Evolutionary conservation across 257 asterid genomes (phyloP), one percentile per base, ranked within the genome.

Genomic region (Nicotiana benthamiana): DNA sequence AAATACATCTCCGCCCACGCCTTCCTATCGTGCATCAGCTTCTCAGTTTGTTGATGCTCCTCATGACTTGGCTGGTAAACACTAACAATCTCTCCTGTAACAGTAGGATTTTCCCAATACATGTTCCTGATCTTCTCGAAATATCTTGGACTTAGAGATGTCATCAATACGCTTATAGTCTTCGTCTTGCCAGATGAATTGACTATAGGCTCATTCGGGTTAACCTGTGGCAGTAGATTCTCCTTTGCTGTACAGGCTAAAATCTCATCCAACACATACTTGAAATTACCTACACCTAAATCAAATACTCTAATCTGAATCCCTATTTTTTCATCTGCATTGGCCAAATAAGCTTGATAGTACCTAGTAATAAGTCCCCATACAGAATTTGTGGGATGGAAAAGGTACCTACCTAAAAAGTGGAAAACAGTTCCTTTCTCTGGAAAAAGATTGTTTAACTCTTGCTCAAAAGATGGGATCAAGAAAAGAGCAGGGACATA

Each of bases 1-100:
- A 94, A 82, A 76, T 94, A 94, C 83, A 94, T 94, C 66, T 94
- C 97, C 0, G 97, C 95, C 97, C 89, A 94, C 2, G 95, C 97
- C 83, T 90, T 92, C 18, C 87, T 82, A 28, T 91, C 87, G 66
- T 92, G 97, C 80, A 82, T 80, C 15, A 83, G 77, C 54, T 90
- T 90, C 82, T 89, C 91, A 0, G 86, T 89, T 78, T 87, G 91
- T 64, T 91, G 96, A 32, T 84, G 75, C 46, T 82, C 90, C 80
- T 91, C 97, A 24, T 90, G 87, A 61, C 98, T 94, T 15, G 97
- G 97, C 83, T 93, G 98, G 85, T 82, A 80, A 20, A 94, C 88
- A 4, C 85, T 70, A 75, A 91, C 81, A 63, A 86, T 82, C 20
- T 93, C 97, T 60, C 98, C 97, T 0, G 87, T 87, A 2, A 67